Conservation (phyloP, 2,329 filamentous ascomycete genomes). For the Aspergillus viridinutans region DNA sequence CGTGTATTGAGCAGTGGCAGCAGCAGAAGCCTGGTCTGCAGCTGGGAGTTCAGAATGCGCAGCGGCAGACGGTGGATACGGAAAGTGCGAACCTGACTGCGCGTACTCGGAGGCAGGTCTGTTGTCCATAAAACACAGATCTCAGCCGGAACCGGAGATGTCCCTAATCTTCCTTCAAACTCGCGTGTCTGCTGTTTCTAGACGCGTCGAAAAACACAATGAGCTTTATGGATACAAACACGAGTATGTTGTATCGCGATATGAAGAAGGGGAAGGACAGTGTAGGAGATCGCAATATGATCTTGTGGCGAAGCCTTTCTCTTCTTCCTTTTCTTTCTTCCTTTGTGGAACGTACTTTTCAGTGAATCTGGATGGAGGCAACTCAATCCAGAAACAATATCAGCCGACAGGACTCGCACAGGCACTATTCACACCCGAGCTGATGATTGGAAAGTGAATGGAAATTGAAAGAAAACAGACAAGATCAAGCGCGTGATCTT, state of each 20-base stretch:
- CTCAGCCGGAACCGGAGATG: constrained; percentile 18
- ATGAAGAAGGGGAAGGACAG: constrained; percentile 8
- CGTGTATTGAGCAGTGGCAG: constrained; percentile 44
- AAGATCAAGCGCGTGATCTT: constrained; percentile 7
- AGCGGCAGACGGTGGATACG: constrained; percentile 50
- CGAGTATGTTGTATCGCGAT: constrained; percentile 9
- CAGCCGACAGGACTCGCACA: not conserved
- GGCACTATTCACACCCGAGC: not conserved
- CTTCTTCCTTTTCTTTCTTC: constrained; percentile 4
- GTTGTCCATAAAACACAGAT: constrained; percentile 53
- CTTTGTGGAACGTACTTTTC: constrained; percentile 17
- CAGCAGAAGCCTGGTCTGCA: constrained; percentile 91
- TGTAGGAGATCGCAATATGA: constrained; percentile 6
- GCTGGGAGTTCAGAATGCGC: constrained; percentile 76
- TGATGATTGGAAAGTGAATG: not conserved
- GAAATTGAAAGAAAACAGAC: constrained; percentile 4
- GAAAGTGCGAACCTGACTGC: constrained; percentile 77
- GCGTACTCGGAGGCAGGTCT: constrained; percentile 68
- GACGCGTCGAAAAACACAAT: constrained; percentile 30
- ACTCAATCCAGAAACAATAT: constrained; percentile 1
- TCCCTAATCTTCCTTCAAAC: constrained; percentile 20
- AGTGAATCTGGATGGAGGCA: constrained; percentile 5
- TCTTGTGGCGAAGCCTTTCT: not conserved
- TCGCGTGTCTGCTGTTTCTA: constrained; percentile 26
- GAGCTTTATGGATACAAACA: constrained; percentile 22